phyloP scores from a whole-genome alignment of 2,329 filamentous ascomycete genomes.

The Fusarium pininemorale region DNA sequence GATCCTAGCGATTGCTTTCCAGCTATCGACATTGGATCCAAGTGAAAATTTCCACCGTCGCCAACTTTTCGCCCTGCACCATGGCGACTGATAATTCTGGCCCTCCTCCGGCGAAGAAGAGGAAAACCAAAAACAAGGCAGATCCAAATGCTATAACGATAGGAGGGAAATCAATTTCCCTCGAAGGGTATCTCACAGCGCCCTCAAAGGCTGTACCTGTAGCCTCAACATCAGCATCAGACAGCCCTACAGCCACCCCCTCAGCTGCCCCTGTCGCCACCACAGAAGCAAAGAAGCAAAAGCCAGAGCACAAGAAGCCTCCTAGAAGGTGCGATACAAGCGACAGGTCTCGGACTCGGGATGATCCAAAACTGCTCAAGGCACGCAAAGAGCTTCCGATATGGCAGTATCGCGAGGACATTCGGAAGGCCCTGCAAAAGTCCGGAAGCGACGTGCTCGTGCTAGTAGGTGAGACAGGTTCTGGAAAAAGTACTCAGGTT shows the following conservation, averaged over 20 bases:
- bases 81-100: constrained; percentile 41
- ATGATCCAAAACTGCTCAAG: constrained; percentile 50
- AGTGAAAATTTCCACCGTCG: not conserved
- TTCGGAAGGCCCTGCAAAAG: constrained; percentile 67
- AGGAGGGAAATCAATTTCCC: constrained; percentile 58
- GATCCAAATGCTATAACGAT: constrained; percentile 54
- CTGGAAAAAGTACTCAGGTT: constrained; percentile 95
- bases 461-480: constrained; percentile 92
- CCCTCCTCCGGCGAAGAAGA: constrained; percentile 49
- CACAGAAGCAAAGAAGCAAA: not conserved
- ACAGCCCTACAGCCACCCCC: not conserved
- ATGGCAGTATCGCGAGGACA: constrained; percentile 76
- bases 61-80: not conserved
- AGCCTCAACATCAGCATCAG: constrained; percentile 7
- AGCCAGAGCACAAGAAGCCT: constrained; percentile 7
- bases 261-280: not conserved
- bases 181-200: constrained; percentile 59
- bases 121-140: constrained; percentile 49
- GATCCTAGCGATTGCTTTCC: not conserved
- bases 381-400: constrained; percentile 79
- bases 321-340: constrained; percentile 8
- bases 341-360: constrained; percentile 27
- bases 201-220: constrained; percentile 39
- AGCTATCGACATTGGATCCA: not conserved
- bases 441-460: constrained; percentile 77